Evolutionary conservation across 371 early-diverging fungal genomes (phyloP).

Genomic region (Haplosporangium sp.): DNA sequence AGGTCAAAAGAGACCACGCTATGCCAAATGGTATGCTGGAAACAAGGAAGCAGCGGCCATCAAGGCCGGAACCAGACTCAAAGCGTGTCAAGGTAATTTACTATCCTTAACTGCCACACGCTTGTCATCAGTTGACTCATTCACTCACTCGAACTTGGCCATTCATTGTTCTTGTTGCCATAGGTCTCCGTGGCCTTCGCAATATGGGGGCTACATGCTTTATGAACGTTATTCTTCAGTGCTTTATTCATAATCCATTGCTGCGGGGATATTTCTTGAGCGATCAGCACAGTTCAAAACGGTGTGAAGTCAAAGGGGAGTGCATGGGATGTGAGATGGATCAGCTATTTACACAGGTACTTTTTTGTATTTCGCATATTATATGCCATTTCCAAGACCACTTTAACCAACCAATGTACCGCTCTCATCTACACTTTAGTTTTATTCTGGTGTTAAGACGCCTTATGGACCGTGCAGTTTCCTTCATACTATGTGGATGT

Average conservation of each 20-base stretch:
- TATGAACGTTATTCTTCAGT: slow-evolving; percentile 94
- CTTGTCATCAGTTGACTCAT: neutral
- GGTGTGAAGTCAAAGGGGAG: slow-evolving; percentile 68
- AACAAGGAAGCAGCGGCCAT: slow-evolving; percentile 66
- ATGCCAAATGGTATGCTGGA: slow-evolving; percentile 62
- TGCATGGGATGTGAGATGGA: slow-evolving; percentile 97
- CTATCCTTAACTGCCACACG: neutral
- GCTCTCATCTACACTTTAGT: slow-evolving; percentile 51
- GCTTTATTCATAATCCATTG: slow-evolving; percentile 91
- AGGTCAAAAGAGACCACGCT: slow-evolving; percentile 57
- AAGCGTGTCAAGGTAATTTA: slow-evolving; percentile 60
- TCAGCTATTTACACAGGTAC: slow-evolving; percentile 76
- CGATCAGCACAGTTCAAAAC: slow-evolving; percentile 80
- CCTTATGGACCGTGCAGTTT: slow-evolving; percentile 90
- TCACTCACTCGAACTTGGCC: neutral
- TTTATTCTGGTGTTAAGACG: slow-evolving; percentile 74
- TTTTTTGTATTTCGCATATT: neutral
- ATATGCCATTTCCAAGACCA: neutral
- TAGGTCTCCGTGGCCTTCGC: slow-evolving; percentile 87
- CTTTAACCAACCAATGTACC: neutral
- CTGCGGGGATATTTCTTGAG: slow-evolving; percentile 88
- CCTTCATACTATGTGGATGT: slow-evolving; percentile 90
- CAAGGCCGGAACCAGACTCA: slow-evolving; percentile 58
- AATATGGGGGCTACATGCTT: slow-evolving; percentile 97
- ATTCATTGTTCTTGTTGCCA: slow-evolving; percentile 3